These are phyloP conservation scores for Globisporangium yorkense DNA, from an alignment of 352 stramenopile species.

Conservation along the genomic window DNA sequence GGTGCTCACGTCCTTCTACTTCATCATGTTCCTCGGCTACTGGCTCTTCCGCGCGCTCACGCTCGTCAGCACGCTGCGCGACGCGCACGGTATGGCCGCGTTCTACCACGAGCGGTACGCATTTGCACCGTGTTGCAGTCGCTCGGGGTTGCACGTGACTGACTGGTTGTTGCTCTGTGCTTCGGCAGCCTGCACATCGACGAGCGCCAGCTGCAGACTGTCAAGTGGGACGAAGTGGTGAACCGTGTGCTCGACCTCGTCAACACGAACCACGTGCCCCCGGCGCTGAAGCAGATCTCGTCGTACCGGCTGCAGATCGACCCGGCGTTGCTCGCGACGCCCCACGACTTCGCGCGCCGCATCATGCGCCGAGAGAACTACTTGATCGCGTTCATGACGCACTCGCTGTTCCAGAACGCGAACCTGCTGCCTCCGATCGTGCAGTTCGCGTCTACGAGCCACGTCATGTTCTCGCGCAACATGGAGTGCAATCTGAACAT, in stretches of 20 bases:
- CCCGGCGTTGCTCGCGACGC: constrained; percentile 59
- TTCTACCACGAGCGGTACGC: constrained; percentile 87
- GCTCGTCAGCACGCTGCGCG: constrained; percentile 77
- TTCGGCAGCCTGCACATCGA: constrained; percentile 77
- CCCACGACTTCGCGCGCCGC: constrained; percentile 90
- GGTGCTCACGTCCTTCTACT: constrained; percentile 88
- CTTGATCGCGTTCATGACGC: constrained; percentile 97
- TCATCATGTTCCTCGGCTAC: constrained; percentile 92
- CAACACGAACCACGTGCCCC: constrained; percentile 55
- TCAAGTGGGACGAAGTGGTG: constrained; percentile 90
- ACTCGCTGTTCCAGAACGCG: constrained; percentile 89
- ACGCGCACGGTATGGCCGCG: constrained; percentile 86
- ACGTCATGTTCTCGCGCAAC: constrained; percentile 84
- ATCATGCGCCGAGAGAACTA: constrained; percentile 99
- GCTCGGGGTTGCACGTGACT: not conserved
- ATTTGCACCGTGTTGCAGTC: no score
- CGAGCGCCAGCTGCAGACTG: constrained; percentile 72
- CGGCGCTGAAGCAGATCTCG: constrained; percentile 83
- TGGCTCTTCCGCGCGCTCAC: constrained; percentile 84
- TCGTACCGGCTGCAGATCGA: constrained; percentile 82
- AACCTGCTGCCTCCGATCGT: constrained; percentile 63
- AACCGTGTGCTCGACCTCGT: constrained; percentile 74
- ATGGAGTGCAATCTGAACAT: constrained; percentile 95
- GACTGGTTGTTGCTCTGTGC: not conserved
- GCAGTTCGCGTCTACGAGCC: constrained; percentile 66